Conservation (phyloP, 768 basidiomycete genomes). For the Lactifluus hygrophoroides region DNA sequence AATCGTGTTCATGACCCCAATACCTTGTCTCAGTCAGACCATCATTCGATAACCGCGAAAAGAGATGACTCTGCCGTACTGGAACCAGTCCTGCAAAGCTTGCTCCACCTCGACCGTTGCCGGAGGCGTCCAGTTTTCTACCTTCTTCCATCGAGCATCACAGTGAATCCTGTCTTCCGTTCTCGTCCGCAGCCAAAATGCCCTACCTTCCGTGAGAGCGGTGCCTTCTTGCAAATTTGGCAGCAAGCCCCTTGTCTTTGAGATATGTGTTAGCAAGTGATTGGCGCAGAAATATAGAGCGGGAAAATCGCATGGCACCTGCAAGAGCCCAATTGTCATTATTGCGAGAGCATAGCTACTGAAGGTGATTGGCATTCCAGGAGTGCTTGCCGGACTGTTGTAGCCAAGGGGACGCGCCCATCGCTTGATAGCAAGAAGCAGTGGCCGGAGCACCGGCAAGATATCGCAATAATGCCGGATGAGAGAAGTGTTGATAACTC, state of each 20-base stretch:
- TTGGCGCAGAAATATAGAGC: background rate
- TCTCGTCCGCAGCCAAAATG: slow-evolving; percentile 30
- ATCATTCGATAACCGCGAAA: background rate
- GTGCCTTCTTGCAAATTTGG: slow-evolving; percentile 46
- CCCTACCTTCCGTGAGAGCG: slow-evolving; percentile 8
- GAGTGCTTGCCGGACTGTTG: slow-evolving; percentile 34
- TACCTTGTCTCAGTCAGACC: slow-evolving; percentile 29
- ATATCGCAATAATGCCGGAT: slow-evolving; percentile 43
- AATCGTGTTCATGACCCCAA: slow-evolving; percentile 36
- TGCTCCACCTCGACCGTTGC: slow-evolving; percentile 2
- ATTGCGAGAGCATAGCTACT: slow-evolving; percentile 54
- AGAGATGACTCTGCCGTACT: background rate
- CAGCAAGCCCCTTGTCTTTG: slow-evolving; percentile 35
- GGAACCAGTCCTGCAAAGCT: slow-evolving; percentile 8
- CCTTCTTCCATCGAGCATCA: slow-evolving; percentile 12
- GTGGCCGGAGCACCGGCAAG: slow-evolving; percentile 34
- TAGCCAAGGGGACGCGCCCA: slow-evolving; percentile 51
- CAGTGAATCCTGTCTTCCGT: slow-evolving; percentile 8
- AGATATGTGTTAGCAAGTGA: background rate
- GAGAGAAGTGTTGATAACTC: slow-evolving; percentile 42
- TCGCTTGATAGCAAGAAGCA: slow-evolving; percentile 43
- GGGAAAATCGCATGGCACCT: slow-evolving; percentile 31
- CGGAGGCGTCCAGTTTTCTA: slow-evolving; percentile 4
- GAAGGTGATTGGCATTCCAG: slow-evolving; percentile 31
- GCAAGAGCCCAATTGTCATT: slow-evolving; percentile 54